Percentiles rank a stretch among this genome's conserved stretches.
These are phyloP conservation scores for Babesia gibsoni DNA, from an alignment of 169 alveolate genomes.

Conservation along the genomic window DNA sequence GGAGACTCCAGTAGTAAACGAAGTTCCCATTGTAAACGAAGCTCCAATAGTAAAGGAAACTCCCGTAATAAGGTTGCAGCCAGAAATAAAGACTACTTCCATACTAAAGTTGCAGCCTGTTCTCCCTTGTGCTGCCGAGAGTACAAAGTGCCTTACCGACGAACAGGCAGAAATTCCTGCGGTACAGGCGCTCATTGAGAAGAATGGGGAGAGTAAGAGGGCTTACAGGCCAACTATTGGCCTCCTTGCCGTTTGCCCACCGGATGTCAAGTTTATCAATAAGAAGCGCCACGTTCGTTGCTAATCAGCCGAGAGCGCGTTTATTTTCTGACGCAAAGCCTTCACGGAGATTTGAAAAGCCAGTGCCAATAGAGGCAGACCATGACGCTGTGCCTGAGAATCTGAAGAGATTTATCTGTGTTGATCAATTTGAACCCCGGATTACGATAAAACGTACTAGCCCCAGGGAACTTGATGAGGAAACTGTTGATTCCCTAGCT, in stretches of 20 bases:
- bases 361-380: conserved; percentile 54
- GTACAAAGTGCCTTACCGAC: not conserved
- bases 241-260: conserved; percentile 10
- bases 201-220: not conserved
- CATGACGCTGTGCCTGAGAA: conserved; percentile 61
- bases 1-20: too few relatives aligned
- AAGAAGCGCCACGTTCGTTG: conserved; percentile 19
- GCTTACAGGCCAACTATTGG: conserved; percentile 2
- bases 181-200: not conserved
- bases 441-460: conserved; percentile 65
- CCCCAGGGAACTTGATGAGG: conserved; percentile 54
- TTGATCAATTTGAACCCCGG: conserved; percentile 58
- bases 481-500: conserved; percentile 22
- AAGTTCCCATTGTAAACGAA: too few relatives aligned
- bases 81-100: too few relatives aligned
- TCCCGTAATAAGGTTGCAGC: too few relatives aligned
- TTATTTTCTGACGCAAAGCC: not conserved
- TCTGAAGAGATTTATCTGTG: conserved; percentile 57
- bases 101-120: too few relatives aligned
- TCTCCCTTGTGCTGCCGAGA: too few relatives aligned
- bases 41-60: too few relatives aligned
- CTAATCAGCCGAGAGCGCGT: not conserved
- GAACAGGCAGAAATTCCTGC: not conserved
- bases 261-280: conserved; percentile 1
- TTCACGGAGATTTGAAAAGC: conserved; percentile 46